Base-by-base conservation (phyloP, 164 flowering plant species). In the Vitis rotundifolia region DNA sequence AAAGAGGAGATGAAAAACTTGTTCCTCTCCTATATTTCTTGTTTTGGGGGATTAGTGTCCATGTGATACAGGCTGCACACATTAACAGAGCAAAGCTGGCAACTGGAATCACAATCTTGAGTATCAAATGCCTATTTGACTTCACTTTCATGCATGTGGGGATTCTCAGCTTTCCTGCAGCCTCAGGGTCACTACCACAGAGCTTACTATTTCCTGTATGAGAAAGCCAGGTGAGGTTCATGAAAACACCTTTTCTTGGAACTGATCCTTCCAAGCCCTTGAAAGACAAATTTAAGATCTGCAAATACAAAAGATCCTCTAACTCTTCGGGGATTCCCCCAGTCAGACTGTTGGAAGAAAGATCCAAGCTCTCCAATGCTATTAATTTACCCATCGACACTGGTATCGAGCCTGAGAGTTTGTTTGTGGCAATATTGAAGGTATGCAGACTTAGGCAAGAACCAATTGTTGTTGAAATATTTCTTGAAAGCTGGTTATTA, bases 171-270 rank as follows among this genome's bases (percentile, higher is more conserved):
- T 53, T 54, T 31, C 49, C 49, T 50, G 62, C 52, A 16, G 19
- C 51, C 16, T 63, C 67, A 18, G 28, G 49, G 19, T 64, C 29
- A 57, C n/a, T 12, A 5, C 51, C 53, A 26, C 67, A 63, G 31
- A 70, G 67, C 29, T 54, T 54, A 15, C 13, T 14, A 48, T 70
- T 70, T 37, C 73, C 73, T 18, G 44, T 48, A 19, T 62, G 18
- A 15, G 52, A 50, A 22, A 11, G 44, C 68, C 58, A 52, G 48
- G 18, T 65, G 11, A 65, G 44, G 44, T 65, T 53, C 11, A 1
- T 22, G 31, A 62, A 55, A 1, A 53, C 18, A 11, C 57, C 64
- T 29, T 51, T 31, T 6, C 10, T 29, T 12, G 72, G 71, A 57
- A 68, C 63, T 22, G 58, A 16, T 8, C 71, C 63, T 59, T 68